A percentile compares a stretch with the other conserved stretches of the same genome.
Evolutionary conservation across 495 filamentous ascomycete species (phyloP).

Genomic region (Aspergillus sclerotioniger): DNA sequence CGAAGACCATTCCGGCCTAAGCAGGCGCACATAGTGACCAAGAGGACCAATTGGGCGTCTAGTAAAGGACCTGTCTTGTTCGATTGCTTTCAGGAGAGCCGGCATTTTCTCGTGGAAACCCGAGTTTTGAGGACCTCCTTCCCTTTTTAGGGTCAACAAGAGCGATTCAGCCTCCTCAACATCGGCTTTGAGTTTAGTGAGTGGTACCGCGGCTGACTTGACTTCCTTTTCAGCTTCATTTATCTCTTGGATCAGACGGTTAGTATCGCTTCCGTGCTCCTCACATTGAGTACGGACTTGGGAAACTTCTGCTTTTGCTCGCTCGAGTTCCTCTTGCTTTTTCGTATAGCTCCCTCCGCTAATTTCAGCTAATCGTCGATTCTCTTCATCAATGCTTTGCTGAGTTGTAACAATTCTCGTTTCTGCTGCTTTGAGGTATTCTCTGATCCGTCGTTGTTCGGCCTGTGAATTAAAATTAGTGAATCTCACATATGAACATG

Average conservation of each 20-base stretch:
- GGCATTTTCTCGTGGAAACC: constrained; percentile 64
- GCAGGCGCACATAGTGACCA: constrained; percentile 68
- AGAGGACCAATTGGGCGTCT: constrained; percentile 80
- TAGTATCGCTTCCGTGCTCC: constrained; percentile 28
- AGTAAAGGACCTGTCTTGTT: constrained; percentile 61
- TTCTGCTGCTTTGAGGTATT: constrained; percentile 44
- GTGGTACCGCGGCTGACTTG: constrained; percentile 22
- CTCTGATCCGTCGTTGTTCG: constrained; percentile 51
- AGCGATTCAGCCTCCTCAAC: constrained; percentile 42
- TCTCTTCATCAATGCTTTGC: constrained; percentile 46
- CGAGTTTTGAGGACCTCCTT: constrained; percentile 47
- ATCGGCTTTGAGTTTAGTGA: constrained; percentile 35
- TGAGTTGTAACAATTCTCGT: constrained; percentile 38
- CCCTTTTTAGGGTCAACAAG: constrained; percentile 49
- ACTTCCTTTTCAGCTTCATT: constrained; percentile 35
- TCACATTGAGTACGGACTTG: constrained; percentile 32
- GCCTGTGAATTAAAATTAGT: constrained; percentile 32
- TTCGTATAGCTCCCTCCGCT: constrained; percentile 54
- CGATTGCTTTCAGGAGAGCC: constrained; percentile 62
- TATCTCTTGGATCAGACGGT: constrained; percentile 33
- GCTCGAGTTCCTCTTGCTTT: constrained; percentile 46
- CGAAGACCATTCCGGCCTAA: constrained; percentile 79
- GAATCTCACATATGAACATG: constrained; percentile 5
- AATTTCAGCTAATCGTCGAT: constrained; percentile 46
- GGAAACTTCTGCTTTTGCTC: constrained; percentile 31